These are phyloP conservation scores for Solanum virginianum DNA, from an alignment of 257 asterid species.

Conservation along the genomic window DNA sequence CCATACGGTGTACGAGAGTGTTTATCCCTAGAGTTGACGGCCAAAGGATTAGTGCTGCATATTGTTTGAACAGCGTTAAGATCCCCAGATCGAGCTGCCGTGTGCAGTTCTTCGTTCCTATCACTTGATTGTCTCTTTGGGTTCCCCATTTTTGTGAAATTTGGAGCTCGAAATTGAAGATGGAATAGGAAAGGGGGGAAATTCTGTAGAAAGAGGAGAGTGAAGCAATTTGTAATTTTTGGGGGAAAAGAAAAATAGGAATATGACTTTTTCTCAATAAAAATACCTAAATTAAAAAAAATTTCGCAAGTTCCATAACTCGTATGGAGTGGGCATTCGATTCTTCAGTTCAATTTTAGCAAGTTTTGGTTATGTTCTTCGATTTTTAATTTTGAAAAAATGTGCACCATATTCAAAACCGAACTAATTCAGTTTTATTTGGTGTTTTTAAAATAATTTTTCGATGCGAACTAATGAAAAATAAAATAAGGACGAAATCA, in stretches of 20 bases:
- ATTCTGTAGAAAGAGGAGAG: not conserved
- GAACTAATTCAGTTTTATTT: no score
- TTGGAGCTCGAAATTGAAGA: not conserved
- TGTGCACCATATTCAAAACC: no score
- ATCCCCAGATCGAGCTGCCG: conserved; percentile 87
- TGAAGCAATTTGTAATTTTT: not conserved
- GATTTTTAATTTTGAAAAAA: no score
- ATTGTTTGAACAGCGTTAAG: conserved; percentile 49
- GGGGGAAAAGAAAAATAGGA: no score
- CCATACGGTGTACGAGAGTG: conserved; percentile 98
- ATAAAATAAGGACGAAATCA: no score
- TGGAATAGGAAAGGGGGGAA: not conserved
- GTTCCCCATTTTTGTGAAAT: conserved; percentile 20
- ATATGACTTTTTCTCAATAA: not conserved
- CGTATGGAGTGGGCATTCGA: no score
- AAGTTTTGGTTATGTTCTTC: no score
- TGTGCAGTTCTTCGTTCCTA: conserved; percentile 42
- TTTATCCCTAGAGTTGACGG: conserved; percentile 70
- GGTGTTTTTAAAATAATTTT: no score
- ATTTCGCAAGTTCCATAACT: no score
- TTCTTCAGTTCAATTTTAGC: no score
- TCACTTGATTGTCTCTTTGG: conserved; percentile 8
- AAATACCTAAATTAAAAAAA: not conserved
- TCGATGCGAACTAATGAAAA: no score
- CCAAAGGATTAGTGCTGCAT: conserved; percentile 70